Percentiles rank a stretch among this genome's conserved stretches.
Evolutionary conservation across 768 basidiomycete genomes (phyloP).

Genomic region (Tricholoma matsutake): DNA sequence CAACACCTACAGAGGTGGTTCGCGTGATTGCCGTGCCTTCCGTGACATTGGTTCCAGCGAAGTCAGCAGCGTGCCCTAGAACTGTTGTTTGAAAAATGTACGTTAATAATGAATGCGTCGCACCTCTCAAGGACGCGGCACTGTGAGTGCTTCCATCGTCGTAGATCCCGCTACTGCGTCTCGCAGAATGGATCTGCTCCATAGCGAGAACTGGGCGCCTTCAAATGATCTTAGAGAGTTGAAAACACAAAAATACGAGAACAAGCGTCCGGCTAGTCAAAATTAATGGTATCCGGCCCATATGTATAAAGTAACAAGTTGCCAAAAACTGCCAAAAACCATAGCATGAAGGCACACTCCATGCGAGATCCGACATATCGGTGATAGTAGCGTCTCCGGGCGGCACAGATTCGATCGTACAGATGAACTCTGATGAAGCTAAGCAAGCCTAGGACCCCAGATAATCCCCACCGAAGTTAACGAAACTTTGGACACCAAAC

Average conservation of each 20-base stretch:
- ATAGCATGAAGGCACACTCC: conserved; percentile 4
- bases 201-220: conserved; percentile 21
- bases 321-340: conserved; percentile 1
- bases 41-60: conserved; percentile 28
- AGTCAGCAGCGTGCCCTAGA: conserved; percentile 32
- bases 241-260: conserved; percentile 16
- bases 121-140: conserved; percentile 34
- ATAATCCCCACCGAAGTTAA: neutral
- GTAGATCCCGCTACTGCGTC: conserved; percentile 36
- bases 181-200: conserved; percentile 30
- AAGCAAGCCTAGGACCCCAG: neutral
- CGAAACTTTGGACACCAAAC: no score
- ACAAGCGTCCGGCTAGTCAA: conserved; percentile 2
- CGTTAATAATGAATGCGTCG: neutral
- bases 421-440: neutral
- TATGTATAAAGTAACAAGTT: conserved; percentile 12
- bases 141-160: conserved; percentile 28
- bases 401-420: neutral
- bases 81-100: neutral
- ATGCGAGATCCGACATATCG: conserved; percentile 10
- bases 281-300: conserved; percentile 6
- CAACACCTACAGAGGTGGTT: conserved; percentile 24
- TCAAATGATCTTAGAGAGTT: conserved; percentile 7
- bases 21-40: conserved; percentile 20
- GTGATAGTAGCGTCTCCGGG: neutral